Evolutionary conservation across 306 rosid species (phyloP).

Genomic region (Parietaria judaica): DNA sequence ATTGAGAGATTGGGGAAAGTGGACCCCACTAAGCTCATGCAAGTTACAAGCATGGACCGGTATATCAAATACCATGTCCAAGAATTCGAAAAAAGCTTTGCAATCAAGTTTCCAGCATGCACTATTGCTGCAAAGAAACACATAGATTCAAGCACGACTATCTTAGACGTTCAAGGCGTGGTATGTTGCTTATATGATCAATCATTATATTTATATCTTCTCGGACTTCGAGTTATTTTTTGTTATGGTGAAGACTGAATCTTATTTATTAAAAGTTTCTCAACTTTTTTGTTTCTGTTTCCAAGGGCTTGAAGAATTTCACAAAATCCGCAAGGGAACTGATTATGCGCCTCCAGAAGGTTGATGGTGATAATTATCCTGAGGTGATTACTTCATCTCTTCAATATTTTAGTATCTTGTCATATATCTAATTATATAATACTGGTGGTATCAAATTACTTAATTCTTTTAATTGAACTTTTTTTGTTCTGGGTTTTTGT

Average conservation of each 20-base stretch:
- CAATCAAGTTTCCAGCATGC: slow-evolving; percentile 89
- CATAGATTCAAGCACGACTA: slow-evolving; percentile 91
- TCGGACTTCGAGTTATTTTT: neutral
- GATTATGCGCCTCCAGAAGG: slow-evolving; percentile 67
- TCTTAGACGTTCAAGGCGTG: slow-evolving; percentile 99
- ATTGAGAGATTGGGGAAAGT: slow-evolving; percentile 94
- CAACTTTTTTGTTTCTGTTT: slow-evolving; percentile 17
- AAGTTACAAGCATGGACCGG: slow-evolving; percentile 83
- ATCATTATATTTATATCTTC: slow-evolving; percentile 3
- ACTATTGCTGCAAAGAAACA: slow-evolving; percentile 92
- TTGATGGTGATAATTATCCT: slow-evolving; percentile 94
- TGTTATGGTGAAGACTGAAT: slow-evolving; percentile 1
- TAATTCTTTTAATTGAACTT: slow-evolving; percentile 1
- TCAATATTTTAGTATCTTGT: slow-evolving; percentile 4
- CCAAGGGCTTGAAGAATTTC: slow-evolving; percentile 87
- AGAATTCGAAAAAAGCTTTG: slow-evolving; percentile 84
- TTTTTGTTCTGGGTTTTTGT: slow-evolving; percentile 8
- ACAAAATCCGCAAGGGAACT: slow-evolving; percentile 88
- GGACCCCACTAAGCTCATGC: slow-evolving; percentile 90
- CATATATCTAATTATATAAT: neutral
- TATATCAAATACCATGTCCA: slow-evolving; percentile 80
- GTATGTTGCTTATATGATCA: slow-evolving; percentile 36
- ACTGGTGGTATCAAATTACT: neutral
- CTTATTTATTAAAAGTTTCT: neutral
- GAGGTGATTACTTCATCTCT: slow-evolving; percentile 40